These are phyloP conservation scores for Didymella sp. DNA, from an alignment of 2,329 filamentous ascomycete genomes.

Conservation along the genomic window DNA sequence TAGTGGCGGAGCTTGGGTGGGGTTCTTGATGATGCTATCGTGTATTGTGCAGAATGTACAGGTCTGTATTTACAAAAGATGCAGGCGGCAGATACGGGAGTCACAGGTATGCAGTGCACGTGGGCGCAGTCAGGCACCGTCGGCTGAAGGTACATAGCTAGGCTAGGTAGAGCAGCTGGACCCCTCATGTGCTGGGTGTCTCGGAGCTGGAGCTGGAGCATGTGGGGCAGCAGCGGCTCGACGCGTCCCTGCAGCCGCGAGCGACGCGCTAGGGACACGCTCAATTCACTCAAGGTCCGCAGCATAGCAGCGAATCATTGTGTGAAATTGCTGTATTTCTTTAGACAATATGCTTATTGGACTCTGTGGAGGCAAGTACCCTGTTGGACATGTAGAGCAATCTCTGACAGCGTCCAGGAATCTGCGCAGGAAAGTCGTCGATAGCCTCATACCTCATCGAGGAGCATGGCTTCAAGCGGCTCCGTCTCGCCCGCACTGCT, in stretches of 20 bases:
- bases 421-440: slow-evolving; percentile 90
- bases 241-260: slow-evolving; percentile 38
- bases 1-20: slow-evolving; percentile 25
- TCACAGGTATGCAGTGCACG: slow-evolving; percentile 33
- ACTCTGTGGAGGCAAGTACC: slow-evolving; percentile 61
- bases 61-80: background rate
- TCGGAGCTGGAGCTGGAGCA: too few relatives aligned
- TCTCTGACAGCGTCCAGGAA: slow-evolving; percentile 63
- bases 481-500: slow-evolving; percentile 63
- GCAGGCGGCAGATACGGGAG: slow-evolving; percentile 22
- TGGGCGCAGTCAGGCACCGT: slow-evolving; percentile 32
- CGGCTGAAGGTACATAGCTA: slow-evolving; percentile 32
- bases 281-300: background rate
- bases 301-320: too few relatives aligned
- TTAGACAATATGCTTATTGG: slow-evolving; percentile 77
- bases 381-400: background rate
- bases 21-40: slow-evolving; percentile 5
- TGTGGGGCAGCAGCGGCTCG: slow-evolving; percentile 24
- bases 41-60: background rate
- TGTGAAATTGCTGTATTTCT: too few relatives aligned
- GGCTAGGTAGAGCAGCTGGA: slow-evolving; percentile 16
- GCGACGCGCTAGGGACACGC: slow-evolving; percentile 15
- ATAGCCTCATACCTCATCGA: slow-evolving; percentile 87
- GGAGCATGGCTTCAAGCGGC: slow-evolving; percentile 79
- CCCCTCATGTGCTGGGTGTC: background rate